Evolutionary conservation across 495 filamentous ascomycete species (phyloP), one percentile per base, ranked within the genome.

Genomic region (Gamarada debralockiae): DNA sequence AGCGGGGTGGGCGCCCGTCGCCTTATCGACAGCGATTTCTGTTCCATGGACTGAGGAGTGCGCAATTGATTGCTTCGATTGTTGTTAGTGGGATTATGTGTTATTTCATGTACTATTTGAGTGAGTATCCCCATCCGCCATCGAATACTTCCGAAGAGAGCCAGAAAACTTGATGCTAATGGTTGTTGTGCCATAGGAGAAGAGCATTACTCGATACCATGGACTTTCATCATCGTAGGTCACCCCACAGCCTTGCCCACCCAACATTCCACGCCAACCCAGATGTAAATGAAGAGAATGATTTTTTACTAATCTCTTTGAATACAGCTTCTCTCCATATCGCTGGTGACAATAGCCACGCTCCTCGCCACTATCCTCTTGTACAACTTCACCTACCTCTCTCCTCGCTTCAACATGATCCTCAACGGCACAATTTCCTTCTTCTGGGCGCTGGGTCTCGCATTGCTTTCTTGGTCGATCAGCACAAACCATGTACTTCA

Each of bases 161-260:
- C 27, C 23, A 43, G 34, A n/a, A 15, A 31, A 13, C n/a, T 33
- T 7, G 37, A 4, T 6, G 37, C 2, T 40, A n/a, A 14, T 10
- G 21, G 15, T 3, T 29, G 13, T 52, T 60, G 33, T 50, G 15
- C 20, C 9, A 48, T 40, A 60, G 50, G 50, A 20, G 56, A 67
- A 31, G 77, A 78, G 51, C 66, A 72, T 29, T 80, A 72, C 60
- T 69, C 70, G 45, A 66, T 83, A 3, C 84, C 83, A 12, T 86
- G 79, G 73, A 82, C 83, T 21, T 86, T 86, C 58, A 68, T 86
- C 17, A 65, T 85, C 46, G 82, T 86, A 73, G 52, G 76, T 57
- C 3, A n/a, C 25, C 39, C 33, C 39, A 34, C 29, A 45, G 39
- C 25, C 36, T 38, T 20, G 17, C 15, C 36, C 20, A 34, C 7